Percentiles rank a stretch among this genome's conserved stretches.
Evolutionary conservation across 1,139 yeast genomes (phyloP).

Genomic region (Taphrina wiesneri): DNA sequence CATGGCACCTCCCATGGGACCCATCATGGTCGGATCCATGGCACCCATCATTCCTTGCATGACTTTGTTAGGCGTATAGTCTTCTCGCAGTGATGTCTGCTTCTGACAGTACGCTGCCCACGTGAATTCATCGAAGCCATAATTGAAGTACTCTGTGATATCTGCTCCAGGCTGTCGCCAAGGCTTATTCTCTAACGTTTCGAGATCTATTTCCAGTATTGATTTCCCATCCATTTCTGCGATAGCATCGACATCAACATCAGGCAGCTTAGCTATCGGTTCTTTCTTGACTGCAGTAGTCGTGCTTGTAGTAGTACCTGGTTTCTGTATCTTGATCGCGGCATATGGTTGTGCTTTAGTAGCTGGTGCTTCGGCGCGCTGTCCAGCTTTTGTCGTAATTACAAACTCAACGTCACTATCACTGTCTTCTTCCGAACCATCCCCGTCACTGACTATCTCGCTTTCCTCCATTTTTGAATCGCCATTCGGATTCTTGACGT

Average conservation of each 20-base stretch:
- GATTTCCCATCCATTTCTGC: conserved; percentile 83
- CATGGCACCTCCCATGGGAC: conserved; percentile 29
- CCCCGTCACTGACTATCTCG: conserved; percentile 43
- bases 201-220: conserved; percentile 77
- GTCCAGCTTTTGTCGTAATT: conserved; percentile 53
- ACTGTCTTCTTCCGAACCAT: conserved; percentile 39
- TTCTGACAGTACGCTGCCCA: conserved; percentile 93
- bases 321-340: conserved; percentile 26
- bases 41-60: conserved; percentile 42
- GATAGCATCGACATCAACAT: conserved; percentile 73
- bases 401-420: conserved; percentile 59
- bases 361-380: conserved; percentile 46
- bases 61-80: conserved; percentile 61
- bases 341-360: conserved; percentile 42
- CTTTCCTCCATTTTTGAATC: conserved; percentile 42
- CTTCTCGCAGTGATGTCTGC: conserved; percentile 79
- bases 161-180: conserved; percentile 95
- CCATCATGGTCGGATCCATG: conserved; percentile 34
- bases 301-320: conserved; percentile 16
- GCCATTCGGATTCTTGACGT: neutral
- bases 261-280: conserved; percentile 46
- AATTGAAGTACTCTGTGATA: conserved; percentile 88
- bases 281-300: conserved; percentile 17
- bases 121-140: conserved; percentile 92
- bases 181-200: conserved; percentile 85